Evolutionary conservation across 352 stramenopile genomes (phyloP).

Genomic region (Phytophthora pinifolia): DNA sequence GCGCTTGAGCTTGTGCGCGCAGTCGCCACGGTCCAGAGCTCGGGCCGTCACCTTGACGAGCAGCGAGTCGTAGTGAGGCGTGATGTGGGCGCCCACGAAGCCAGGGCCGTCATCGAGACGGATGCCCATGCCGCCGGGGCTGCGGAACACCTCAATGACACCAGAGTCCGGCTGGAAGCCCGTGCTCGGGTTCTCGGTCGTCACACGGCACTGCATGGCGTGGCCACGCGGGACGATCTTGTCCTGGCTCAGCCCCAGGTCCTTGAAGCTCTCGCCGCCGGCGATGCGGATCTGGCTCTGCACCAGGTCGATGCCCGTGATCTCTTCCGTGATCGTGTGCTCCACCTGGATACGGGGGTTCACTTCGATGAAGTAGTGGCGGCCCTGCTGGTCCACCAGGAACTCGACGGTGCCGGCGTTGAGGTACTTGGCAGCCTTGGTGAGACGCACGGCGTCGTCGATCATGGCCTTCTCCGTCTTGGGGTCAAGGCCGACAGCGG

Average conservation of each 20-base stretch:
- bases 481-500: conserved; percentile 80
- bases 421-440: conserved; percentile 91
- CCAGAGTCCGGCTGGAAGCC: conserved; percentile 97
- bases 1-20: conserved; percentile 92
- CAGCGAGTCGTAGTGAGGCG: conserved; percentile 97
- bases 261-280: conserved; percentile 89
- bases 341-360: conserved; percentile 98
- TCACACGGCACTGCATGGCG: conserved; percentile 97
- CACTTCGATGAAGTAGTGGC: conserved; percentile 98
- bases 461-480: conserved; percentile 92
- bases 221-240: conserved; percentile 92
- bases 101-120: conserved; percentile 95
- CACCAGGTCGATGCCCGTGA: conserved; percentile 96
- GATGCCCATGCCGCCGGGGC: conserved; percentile 95
- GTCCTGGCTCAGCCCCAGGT: conserved; percentile 94
- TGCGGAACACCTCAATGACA: conserved; percentile 96
- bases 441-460: conserved; percentile 90
- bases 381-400: conserved; percentile 92
- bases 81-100: conserved; percentile 97
- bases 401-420: conserved; percentile 99
- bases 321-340: conserved; percentile 92
- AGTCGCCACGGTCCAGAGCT: conserved; percentile 88
- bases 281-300: conserved; percentile 96
- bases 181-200: conserved; percentile 93
- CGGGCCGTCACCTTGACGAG: conserved; percentile 97